A percentile compares a stretch with the other conserved stretches of the same genome.
Evolutionary conservation across 371 early-diverging fungal genomes (phyloP).

Genomic region (Lichtheimia ramosa): DNA sequence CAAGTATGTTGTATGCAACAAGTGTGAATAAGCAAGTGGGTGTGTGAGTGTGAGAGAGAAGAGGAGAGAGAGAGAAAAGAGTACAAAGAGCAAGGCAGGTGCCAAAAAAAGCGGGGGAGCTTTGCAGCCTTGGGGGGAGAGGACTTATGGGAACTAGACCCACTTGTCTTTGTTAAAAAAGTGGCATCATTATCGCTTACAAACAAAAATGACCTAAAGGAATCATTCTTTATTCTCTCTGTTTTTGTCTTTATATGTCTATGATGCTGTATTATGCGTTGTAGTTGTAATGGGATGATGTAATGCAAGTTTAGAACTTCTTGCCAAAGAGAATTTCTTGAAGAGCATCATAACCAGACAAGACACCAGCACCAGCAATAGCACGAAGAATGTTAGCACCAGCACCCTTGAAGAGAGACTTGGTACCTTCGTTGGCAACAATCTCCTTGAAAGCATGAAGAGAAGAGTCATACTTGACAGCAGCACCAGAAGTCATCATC

Average conservation of each 20-base stretch:
- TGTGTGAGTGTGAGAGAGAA: neutral
- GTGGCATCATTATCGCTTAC: neutral
- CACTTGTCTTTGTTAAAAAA: neutral
- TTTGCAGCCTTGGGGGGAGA: neutral
- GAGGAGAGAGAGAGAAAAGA: neutral
- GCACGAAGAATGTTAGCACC: constrained; percentile 83
- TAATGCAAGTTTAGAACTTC: constrained; percentile 27
- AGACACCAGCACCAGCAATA: constrained; percentile 77
- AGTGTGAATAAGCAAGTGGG: neutral
- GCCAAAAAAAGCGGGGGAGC: neutral
- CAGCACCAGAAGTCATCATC: constrained; percentile 82
- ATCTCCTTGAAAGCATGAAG: constrained; percentile 70
- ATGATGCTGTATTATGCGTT: neutral
- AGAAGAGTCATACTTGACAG: constrained; percentile 75
- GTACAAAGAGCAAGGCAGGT: neutral
- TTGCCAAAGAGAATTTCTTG: constrained; percentile 58
- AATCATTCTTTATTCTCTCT: neutral
- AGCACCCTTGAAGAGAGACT: constrained; percentile 83
- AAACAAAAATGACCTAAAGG: neutral
- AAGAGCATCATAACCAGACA: constrained; percentile 74
- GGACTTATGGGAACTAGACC: neutral
- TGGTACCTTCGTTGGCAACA: constrained; percentile 68
- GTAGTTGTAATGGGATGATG: neutral
- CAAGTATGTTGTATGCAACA: neutral
- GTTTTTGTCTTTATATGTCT: neutral